These are phyloP conservation scores for Ogataea pignaliae DNA, from an alignment of 805 yeast genomes.

Conservation along the genomic window DNA sequence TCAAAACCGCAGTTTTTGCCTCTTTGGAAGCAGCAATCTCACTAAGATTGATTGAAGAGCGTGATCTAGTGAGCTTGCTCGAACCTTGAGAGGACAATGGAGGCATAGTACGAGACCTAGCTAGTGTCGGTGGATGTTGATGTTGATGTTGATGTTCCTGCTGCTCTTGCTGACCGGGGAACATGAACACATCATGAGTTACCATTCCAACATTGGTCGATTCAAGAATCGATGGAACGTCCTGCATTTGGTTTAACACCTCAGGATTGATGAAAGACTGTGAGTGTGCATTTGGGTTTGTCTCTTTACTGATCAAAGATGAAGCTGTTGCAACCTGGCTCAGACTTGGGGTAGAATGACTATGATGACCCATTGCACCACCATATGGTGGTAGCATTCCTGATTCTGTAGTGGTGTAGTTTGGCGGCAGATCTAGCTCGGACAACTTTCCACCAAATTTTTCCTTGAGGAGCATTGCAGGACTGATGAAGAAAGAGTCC, in stretches of 20 bases:
- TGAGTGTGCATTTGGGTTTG: not conserved
- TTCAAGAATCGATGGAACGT: slow-evolving; percentile 18
- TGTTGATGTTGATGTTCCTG: slow-evolving; percentile 8
- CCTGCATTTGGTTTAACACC: slow-evolving; percentile 15
- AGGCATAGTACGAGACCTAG: slow-evolving; percentile 7
- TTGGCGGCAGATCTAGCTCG: slow-evolving; percentile 12
- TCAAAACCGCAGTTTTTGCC: slow-evolving; percentile 25
- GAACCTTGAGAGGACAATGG: slow-evolving; percentile 9
- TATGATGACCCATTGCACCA: too few species aligned
- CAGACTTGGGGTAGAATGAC: too few species aligned
- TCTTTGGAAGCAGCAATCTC: slow-evolving; percentile 41
- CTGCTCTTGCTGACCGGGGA: slow-evolving; percentile 2
- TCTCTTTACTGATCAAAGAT: not conserved
- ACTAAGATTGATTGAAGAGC: slow-evolving; percentile 51
- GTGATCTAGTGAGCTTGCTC: slow-evolving; percentile 35
- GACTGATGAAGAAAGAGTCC: slow-evolving; percentile 20
- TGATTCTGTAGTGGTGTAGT: not conserved
- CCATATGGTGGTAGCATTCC: too few species aligned
- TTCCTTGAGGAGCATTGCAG: slow-evolving; percentile 25
- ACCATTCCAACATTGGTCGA: slow-evolving; percentile 20
- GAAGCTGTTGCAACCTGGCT: not conserved
- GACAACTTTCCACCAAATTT: slow-evolving; percentile 27
- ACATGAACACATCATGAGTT: slow-evolving; percentile 5
- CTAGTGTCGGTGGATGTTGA: slow-evolving; percentile 19
- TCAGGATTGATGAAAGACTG: slow-evolving; percentile 18